These are phyloP conservation scores for Phylloporus scabripes DNA, from an alignment of 768 basidiomycete species.

Conservation along the genomic window DNA sequence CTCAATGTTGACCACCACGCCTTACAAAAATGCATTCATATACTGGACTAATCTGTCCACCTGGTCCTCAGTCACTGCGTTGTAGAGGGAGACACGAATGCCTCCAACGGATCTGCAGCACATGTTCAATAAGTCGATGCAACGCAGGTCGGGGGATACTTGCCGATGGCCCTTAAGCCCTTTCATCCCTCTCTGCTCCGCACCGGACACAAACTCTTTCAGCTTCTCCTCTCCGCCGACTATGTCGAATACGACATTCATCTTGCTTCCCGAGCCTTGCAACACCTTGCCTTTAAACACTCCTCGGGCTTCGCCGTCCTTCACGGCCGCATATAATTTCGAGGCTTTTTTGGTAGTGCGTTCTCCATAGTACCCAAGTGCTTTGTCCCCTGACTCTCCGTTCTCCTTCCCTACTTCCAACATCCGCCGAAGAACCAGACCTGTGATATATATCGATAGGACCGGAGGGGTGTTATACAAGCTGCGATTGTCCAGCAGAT, in stretches of 20 bases:
- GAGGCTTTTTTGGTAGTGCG: conserved; percentile 68
- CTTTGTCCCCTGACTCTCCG: conserved; percentile 41
- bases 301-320: conserved; percentile 65
- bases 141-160: conserved; percentile 28
- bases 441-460: conserved; percentile 85
- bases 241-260: conserved; percentile 90
- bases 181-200: conserved; percentile 73
- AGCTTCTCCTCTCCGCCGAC: conserved; percentile 68
- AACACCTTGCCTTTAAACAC: conserved; percentile 68
- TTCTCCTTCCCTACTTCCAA: conserved; percentile 29
- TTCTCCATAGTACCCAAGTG: conserved; percentile 58
- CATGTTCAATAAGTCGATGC: background rate
- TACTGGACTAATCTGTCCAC: conserved; percentile 57
- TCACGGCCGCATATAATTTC: conserved; percentile 69
- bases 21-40: conserved; percentile 47
- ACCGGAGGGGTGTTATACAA: conserved; percentile 93
- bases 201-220: conserved; percentile 72
- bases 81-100: conserved; percentile 83
- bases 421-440: conserved; percentile 75
- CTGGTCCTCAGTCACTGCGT: conserved; percentile 75
- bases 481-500: conserved; percentile 65
- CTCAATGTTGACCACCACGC: background rate
- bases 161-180: conserved; percentile 91
- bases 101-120: conserved; percentile 53
- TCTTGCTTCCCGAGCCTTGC: conserved; percentile 79